These are phyloP conservation scores for Microstroma glucosiphilum DNA, from an alignment of 1,284 basidiomycete genomes.

Conservation along the genomic window DNA sequence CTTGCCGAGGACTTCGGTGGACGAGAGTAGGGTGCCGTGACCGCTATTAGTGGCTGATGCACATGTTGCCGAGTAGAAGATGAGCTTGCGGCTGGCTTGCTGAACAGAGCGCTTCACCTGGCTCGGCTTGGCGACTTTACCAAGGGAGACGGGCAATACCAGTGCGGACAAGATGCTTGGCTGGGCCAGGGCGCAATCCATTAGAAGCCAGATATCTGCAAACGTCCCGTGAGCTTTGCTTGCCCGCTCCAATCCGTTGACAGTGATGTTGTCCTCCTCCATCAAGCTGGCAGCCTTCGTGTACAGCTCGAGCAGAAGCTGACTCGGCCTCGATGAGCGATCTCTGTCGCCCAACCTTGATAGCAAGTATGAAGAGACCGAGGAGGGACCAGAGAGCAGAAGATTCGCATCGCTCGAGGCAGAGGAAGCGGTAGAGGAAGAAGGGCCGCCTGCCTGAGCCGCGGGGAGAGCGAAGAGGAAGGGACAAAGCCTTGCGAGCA, in stretches of 20 bases:
- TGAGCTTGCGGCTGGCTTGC: too few species aligned
- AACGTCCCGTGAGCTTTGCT: neutral
- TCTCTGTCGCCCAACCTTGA: constrained; percentile 1
- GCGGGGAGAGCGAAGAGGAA: neutral
- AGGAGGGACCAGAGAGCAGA: neutral
- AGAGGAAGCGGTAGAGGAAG: neutral
- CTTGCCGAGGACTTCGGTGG: neutral
- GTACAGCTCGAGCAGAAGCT: neutral
- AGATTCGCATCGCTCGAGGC: neutral
- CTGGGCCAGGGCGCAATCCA: neutral
- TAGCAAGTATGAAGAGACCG: neutral
- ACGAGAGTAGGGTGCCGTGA: neutral
- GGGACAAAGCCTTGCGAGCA: neutral
- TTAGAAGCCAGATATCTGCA: neutral
- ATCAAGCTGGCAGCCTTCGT: neutral
- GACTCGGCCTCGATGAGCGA: neutral
- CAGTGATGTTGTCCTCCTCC: neutral
- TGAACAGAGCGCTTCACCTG: neutral
- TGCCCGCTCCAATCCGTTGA: neutral
- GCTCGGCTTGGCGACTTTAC: neutral
- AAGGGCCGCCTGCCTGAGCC: neutral
- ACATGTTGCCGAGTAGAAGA: neutral
- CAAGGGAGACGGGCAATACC: neutral
- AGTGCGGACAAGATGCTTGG: neutral
- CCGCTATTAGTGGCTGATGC: neutral